phyloP scores from a whole-genome alignment of 1,284 basidiomycete genomes.

The Heterobasidion irregulare region DNA sequence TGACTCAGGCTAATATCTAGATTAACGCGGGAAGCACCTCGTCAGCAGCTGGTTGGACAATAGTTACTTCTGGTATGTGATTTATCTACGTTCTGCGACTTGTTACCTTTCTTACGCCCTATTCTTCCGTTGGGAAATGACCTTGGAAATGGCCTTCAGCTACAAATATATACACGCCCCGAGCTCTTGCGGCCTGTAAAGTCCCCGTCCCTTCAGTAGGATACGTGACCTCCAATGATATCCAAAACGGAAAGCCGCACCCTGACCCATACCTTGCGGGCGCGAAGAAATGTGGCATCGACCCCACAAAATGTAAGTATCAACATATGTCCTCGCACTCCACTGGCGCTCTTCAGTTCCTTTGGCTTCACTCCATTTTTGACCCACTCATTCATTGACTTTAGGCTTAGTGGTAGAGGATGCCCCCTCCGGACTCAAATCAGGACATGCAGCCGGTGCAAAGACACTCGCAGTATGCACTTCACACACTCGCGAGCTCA shows the following conservation, averaged over 20 bases:
- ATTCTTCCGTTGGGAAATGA: too few species aligned
- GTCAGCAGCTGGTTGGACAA: slow-evolving; percentile 49
- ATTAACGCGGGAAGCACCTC: slow-evolving; percentile 20
- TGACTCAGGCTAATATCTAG: slow-evolving; percentile 9
- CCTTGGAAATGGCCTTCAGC: slow-evolving; percentile 28
- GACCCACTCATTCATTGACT: background rate
- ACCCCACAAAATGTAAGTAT: slow-evolving; percentile 42
- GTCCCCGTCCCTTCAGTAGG: slow-evolving; percentile 47
- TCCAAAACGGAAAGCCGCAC: slow-evolving; percentile 69
- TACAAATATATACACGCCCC: slow-evolving; percentile 56
- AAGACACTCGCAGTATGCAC: slow-evolving; percentile 75
- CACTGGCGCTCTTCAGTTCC: background rate
- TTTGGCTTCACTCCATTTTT: background rate
- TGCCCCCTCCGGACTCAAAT: slow-evolving; percentile 69
- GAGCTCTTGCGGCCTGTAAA: slow-evolving; percentile 51
- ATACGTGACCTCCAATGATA: slow-evolving; percentile 70
- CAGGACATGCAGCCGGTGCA: slow-evolving; percentile 70
- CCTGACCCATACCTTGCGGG: slow-evolving; percentile 75
- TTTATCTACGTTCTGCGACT: background rate
- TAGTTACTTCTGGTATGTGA: slow-evolving; percentile 65
- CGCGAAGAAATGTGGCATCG: slow-evolving; percentile 39
- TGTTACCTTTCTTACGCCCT: background rate
- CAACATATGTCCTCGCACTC: background rate
- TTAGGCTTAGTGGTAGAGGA: slow-evolving; percentile 78
- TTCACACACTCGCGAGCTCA: slow-evolving; percentile 51